Conservation (phyloP, 768 basidiomycete genomes). For the Amanita jacksonii region DNA sequence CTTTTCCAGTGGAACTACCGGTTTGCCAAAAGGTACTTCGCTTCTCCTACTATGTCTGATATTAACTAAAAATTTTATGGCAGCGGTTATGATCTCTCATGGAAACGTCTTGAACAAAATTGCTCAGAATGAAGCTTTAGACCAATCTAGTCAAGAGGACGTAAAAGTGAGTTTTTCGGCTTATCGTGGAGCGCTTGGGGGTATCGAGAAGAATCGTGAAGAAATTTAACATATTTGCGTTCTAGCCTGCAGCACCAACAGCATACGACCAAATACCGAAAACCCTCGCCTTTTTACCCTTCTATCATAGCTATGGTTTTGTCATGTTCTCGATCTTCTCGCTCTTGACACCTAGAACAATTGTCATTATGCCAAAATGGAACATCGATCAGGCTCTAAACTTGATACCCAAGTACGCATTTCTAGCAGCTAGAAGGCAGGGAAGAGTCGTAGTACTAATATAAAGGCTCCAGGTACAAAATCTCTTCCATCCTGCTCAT, state of each 20-base stretch:
- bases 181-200: no score
- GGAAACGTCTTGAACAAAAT: conserved; percentile 44
- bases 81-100: conserved; percentile 67
- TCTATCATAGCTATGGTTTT: conserved; percentile 63
- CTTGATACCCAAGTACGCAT: neutral
- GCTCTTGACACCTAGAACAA: conserved; percentile 35
- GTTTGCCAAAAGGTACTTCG: conserved; percentile 55
- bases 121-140: conserved; percentile 21
- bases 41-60: neutral
- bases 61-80: neutral
- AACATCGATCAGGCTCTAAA: conserved; percentile 18
- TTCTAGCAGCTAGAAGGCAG: no score
- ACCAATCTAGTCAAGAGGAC: no score
- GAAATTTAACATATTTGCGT: no score
- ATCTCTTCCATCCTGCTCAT: conserved; percentile 42
- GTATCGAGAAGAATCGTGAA: no score
- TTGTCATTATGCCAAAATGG: conserved; percentile 55
- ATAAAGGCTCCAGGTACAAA: no score
- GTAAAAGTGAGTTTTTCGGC: no score
- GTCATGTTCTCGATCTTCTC: conserved; percentile 40
- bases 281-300: conserved; percentile 49
- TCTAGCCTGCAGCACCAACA: conserved; percentile 22
- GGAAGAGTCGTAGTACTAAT: no score
- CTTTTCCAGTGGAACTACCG: conserved; percentile 75
- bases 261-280: conserved; percentile 34